Base-by-base conservation (phyloP, 208 protist genomes). In the Leishmania lainsoni region DNA sequence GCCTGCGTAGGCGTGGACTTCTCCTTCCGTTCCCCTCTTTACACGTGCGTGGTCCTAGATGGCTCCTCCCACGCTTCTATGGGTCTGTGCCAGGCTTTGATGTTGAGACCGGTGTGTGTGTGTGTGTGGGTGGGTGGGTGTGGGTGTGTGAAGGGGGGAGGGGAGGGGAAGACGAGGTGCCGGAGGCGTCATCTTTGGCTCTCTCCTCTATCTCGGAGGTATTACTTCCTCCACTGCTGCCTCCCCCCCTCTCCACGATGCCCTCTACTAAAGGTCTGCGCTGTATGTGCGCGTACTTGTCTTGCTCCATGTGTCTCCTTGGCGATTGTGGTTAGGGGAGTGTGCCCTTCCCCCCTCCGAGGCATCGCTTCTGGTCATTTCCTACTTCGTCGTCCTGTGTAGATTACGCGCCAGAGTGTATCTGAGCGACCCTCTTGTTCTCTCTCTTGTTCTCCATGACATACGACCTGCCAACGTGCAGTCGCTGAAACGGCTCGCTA, bases 361-460 rank as follows among this genome's bases (percentile, higher is more conserved):
- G 29, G 5, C 45, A 5, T n/a, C 22, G 5, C 20, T 32, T 73
- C 22, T 49, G 26, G 2, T 74, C 35, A 6, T 52, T 78, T 58
- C 59, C 20, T 26, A 81, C 76, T 56, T 76, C 83, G 52, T 61
- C 42, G 42, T 80, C 77, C 32, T 26, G 20, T n/a, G 59, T 70
- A 73, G 69, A 73, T 73, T 29, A 45, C 69, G 69, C 26, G 20
- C 69, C 10, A 51, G 20, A 54, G 39, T 26, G 61, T 76, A 70
- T 22, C 17, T 22, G 54, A 63, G 54, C 29, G 22, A 63, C 3
- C 32, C 56, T 14, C 65, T 0, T 59, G 39, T 59, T 63, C 65
- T 49, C 12, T 1, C 4, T 16, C 65, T 29, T 68, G 58, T 77
- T 6, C 66, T 45, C 48, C 49, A 20, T 12, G 26, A 32, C 10